Evolutionary conservation across 2,329 filamentous ascomycete genomes (phyloP).

Genomic region (Hypoxylon sp.): DNA sequence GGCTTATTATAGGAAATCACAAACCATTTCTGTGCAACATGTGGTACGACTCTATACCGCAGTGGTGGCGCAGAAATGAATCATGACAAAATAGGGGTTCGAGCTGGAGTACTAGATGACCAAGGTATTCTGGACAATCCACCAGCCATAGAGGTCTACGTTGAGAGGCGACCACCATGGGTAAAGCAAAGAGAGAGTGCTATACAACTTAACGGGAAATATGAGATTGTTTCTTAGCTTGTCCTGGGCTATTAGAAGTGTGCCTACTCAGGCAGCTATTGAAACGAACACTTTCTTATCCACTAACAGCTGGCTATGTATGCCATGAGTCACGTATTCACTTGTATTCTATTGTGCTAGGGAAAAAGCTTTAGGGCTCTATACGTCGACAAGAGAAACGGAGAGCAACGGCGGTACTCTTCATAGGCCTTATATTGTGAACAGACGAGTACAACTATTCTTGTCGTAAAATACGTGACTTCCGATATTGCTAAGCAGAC

Average conservation of each 20-base stretch:
- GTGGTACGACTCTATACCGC: conserved; percentile 27
- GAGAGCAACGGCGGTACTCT: no score
- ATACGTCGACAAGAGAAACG: no score
- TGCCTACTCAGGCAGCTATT: no score
- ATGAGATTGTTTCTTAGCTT: conserved; percentile 18
- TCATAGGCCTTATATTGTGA: background rate
- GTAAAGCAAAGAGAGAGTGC: conserved; percentile 31
- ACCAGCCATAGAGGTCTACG: conserved; percentile 32
- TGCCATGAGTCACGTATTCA: no score
- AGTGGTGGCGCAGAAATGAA: conserved; percentile 13
- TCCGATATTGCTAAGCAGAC: background rate
- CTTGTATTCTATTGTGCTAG: no score
- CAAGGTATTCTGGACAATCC: conserved; percentile 23
- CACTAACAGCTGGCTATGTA: no score
- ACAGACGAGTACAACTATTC: background rate
- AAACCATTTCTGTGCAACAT: conserved; percentile 33
- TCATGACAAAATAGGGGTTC: conserved; percentile 22
- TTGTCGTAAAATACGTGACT: background rate
- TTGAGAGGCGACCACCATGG: conserved; percentile 35
- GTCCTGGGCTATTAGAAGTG: no score
- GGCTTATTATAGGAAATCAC: conserved; percentile 16
- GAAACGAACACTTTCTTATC: no score
- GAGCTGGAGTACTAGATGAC: conserved; percentile 35
- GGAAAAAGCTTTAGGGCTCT: no score
- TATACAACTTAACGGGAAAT: conserved; percentile 31